Evolutionary conservation across 495 filamentous ascomycete genomes (phyloP).

Genomic region (Trichoderma reesei): DNA sequence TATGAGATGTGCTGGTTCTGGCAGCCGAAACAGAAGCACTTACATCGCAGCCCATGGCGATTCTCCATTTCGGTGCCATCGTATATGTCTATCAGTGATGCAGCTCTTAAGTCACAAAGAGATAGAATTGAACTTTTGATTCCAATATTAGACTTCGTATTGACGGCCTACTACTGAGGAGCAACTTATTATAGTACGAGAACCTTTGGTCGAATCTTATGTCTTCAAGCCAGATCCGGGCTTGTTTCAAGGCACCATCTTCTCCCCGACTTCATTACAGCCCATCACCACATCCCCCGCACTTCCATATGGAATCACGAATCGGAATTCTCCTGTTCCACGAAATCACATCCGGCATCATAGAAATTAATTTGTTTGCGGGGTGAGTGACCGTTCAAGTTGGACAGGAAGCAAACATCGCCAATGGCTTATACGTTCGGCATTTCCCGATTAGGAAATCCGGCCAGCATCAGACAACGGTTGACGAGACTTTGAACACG

Average conservation of each 20-base stretch:
- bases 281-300: background rate
- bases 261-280: background rate
- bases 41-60: slow-evolving; percentile 39
- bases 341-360: background rate
- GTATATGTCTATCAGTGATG: slow-evolving; percentile 13
- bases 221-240: background rate
- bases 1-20: no score
- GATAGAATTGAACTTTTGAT: no score
- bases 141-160: no score
- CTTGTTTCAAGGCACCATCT: background rate
- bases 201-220: background rate
- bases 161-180: no score
- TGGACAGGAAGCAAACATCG: background rate
- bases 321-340: background rate
- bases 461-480: background rate
- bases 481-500: background rate
- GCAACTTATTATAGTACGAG: no score
- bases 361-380: background rate
- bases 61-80: slow-evolving; percentile 35
- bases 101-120: background rate
- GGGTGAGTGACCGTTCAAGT: background rate
- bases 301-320: no score
- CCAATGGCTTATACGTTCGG: background rate
- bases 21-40: slow-evolving; percentile 20
- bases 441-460: slow-evolving; percentile 2